Evolutionary conservation across 257 asterid species (phyloP).

Genomic region (Verbena officinalis): DNA sequence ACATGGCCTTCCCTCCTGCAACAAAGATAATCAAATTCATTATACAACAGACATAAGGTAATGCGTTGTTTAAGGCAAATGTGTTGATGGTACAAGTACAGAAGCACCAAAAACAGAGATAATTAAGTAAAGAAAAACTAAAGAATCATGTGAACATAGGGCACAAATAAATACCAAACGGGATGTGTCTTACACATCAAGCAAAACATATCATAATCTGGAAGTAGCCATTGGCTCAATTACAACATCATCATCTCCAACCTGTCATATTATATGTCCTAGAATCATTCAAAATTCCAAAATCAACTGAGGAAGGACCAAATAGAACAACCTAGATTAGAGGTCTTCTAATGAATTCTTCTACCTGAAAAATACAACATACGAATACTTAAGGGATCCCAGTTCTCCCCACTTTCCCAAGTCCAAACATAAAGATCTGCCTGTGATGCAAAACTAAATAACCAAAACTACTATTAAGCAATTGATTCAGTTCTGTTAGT

Average conservation of each 20-base stretch:
- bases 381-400: not conserved
- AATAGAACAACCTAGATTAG: not conserved
- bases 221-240: not conserved
- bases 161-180: not conserved
- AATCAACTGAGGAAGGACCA: not conserved
- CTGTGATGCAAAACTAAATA: not conserved
- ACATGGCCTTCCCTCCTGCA: conserved; percentile 56
- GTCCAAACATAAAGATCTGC: not conserved
- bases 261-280: not conserved
- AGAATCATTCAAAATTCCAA: not conserved
- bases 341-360: not conserved
- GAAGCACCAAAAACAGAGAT: conserved; percentile 1
- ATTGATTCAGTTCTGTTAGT: not conserved
- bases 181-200: not conserved
- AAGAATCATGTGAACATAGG: not conserved
- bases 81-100: not conserved
- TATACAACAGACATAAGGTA: not conserved
- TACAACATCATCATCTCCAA: not conserved
- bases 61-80: conserved; percentile 1
- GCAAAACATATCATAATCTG: not conserved
- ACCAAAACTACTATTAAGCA: not conserved
- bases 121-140: not conserved
- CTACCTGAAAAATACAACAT: not conserved
- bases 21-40: conserved; percentile 24
- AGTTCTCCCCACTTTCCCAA: not conserved